A percentile compares a stretch with the other conserved stretches of the same genome.
Evolutionary conservation across 495 filamentous ascomycete species (phyloP).

Genomic region (Poronia punctata): DNA sequence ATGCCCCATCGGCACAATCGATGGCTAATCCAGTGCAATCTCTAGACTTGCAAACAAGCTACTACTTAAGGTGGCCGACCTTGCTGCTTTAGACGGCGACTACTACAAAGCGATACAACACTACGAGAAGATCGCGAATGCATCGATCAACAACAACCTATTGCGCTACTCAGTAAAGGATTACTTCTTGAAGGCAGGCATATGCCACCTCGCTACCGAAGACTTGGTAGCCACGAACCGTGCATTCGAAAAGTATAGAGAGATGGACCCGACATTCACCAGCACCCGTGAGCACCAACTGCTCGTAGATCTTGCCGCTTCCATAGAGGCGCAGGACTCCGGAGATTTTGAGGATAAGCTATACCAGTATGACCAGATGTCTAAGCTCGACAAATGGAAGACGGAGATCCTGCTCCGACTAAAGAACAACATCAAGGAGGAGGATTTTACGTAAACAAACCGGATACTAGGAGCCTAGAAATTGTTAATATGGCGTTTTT

Average conservation of each 20-base stretch:
- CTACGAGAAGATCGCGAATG: constrained; percentile 72
- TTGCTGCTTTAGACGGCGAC: constrained; percentile 70
- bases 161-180: constrained; percentile 92
- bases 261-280: constrained; percentile 71
- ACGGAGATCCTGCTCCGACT: constrained; percentile 74
- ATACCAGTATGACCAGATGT: constrained; percentile 81
- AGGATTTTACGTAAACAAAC: constrained; percentile 43
- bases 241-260: constrained; percentile 71
- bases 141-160: constrained; percentile 66
- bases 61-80: constrained; percentile 80
- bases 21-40: constrained; percentile 7
- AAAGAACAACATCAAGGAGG: constrained; percentile 74
- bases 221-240: constrained; percentile 70
- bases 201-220: constrained; percentile 70
- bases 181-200: constrained; percentile 84
- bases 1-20: constrained; percentile 1
- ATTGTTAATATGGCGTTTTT: constrained; percentile 11
- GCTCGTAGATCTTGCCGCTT: constrained; percentile 62
- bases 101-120: constrained; percentile 73
- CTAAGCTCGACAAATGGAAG: constrained; percentile 93
- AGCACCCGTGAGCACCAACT: constrained; percentile 73
- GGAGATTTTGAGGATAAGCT: constrained; percentile 80
- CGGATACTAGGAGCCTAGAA: not conserved
- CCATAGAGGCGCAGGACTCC: constrained; percentile 65
- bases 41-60: constrained; percentile 79